These are phyloP conservation scores for Sporothrix brasiliensis DNA, from an alignment of 2,329 filamentous ascomycete genomes.

Conservation along the genomic window DNA sequence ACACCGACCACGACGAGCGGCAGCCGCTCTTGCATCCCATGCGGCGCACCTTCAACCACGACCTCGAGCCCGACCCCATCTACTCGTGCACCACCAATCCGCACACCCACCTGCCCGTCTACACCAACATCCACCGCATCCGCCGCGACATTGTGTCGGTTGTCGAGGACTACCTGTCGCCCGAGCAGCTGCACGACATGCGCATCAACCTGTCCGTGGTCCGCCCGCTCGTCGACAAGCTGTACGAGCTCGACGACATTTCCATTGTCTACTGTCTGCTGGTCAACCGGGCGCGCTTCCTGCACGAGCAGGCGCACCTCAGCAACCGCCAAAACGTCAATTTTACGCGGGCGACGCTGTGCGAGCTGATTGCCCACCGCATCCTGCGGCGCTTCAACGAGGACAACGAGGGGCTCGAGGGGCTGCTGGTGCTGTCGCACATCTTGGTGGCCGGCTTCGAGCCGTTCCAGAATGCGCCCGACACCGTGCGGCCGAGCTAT, in stretches of 20 bases:
- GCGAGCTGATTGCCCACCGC: conserved; percentile 77
- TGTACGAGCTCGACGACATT: conserved; percentile 77
- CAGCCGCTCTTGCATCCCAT: conserved; percentile 36
- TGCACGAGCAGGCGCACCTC: conserved; percentile 74
- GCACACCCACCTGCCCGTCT: conserved; percentile 68
- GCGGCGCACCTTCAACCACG: conserved; percentile 44
- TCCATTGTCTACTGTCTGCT: conserved; percentile 83
- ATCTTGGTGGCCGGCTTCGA: conserved; percentile 83
- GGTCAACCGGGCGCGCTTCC: conserved; percentile 78
- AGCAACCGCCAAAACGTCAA: conserved; percentile 81
- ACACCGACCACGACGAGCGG: conserved; percentile 29
- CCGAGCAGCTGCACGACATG: conserved; percentile 77
- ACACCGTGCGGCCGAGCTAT: conserved; percentile 60
- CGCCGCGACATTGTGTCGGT: conserved; percentile 65
- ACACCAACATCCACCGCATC: conserved; percentile 75
- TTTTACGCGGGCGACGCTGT: conserved; percentile 74
- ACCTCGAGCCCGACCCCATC: conserved; percentile 48
- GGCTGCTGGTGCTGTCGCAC: conserved; percentile 73
- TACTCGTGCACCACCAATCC: conserved; percentile 60
- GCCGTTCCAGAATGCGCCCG: conserved; percentile 80
- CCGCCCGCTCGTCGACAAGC: conserved; percentile 78
- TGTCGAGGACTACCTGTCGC: conserved; percentile 65
- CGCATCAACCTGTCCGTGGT: conserved; percentile 81
- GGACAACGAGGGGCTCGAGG: conserved; percentile 70
- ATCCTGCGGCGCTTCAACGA: conserved; percentile 79